Evolutionary conservation across 139 green algal species (phyloP), one percentile per base, ranked within the genome.

Genomic region (Axilococcus clingmanii): DNA sequence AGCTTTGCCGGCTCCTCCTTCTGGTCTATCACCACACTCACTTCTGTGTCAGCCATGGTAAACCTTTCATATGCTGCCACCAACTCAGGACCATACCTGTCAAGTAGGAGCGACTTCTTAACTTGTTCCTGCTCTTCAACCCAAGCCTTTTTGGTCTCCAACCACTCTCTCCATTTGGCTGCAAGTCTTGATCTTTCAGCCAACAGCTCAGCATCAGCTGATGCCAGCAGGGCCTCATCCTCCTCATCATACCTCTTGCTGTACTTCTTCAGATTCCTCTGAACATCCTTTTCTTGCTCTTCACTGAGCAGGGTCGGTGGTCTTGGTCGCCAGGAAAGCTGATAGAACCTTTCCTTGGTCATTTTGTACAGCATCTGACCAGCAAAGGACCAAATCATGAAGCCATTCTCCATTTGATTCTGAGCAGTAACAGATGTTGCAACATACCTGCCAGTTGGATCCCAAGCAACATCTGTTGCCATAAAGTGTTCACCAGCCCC

Each of bases 341-440:
- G 89, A 65, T 82, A 87, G 64, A 99, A 94, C 9, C 74, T 65
- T 52, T 99, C 91, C 3, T 65, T 61, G 5, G 57, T 52, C 9
- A 64, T 36, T 48, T 71, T 76, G 79, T 95, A 94, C 33, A 99
- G 64, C 42, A 81, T 57, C 41, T 80, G 66, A 27, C 92, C 92
- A 20, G 81, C 72, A 75, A 96, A 98, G 47, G 75, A 81, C 91
- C 91, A 97, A 0, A 67, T 24, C 48, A 85, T 81, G 77, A 86
- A 94, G 7, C 92, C 92, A 70, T 97, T 96, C 74, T 99, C 92
- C 86, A 96, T 98, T 52, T 93, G 80, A 54, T 97, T 82, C 15
- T 85, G 60, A 38, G 63, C 65, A 19, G 80, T 88, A 9, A 98
- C 90, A 11, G 59, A 60, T 16, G 90, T 96, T 14, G 84, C 80